Conservation (phyloP, 495 filamentous ascomycete species). For the Echria macrotheca region DNA sequence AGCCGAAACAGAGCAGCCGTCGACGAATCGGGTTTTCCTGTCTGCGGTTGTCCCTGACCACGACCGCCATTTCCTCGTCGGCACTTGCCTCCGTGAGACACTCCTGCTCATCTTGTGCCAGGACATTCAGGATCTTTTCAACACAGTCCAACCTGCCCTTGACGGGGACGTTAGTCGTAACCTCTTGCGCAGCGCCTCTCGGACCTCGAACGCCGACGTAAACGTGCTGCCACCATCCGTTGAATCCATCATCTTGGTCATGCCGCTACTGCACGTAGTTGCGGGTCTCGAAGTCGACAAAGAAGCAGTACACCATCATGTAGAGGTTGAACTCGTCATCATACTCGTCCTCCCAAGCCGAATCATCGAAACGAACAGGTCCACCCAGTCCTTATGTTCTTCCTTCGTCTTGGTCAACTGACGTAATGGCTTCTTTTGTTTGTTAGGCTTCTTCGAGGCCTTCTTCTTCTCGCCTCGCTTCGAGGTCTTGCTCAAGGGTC, state of each 20-base stretch:
- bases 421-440: slow-evolving; percentile 11
- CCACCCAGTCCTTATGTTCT: slow-evolving; percentile 10
- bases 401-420: neutral
- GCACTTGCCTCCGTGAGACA: no score
- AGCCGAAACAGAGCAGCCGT: slow-evolving; percentile 6
- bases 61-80: no score
- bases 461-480: slow-evolving; percentile 18
- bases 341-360: slow-evolving; percentile 10
- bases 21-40: neutral
- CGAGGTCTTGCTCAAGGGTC: neutral
- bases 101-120: no score
- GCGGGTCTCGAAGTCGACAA: slow-evolving; percentile 30
- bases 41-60: neutral
- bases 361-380: slow-evolving; percentile 3
- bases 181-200: no score
- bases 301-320: slow-evolving; percentile 32
- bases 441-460: slow-evolving; percentile 16
- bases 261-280: slow-evolving; percentile 23
- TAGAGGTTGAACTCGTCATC: slow-evolving; percentile 26
- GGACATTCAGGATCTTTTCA: no score
- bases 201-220: no score
- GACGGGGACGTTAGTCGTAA: no score
- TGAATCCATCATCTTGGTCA: no score
- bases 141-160: no score
- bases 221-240: no score